Percentiles rank a stretch among this genome's conserved stretches.
Conservation (phyloP, 345 rosid species). For the Gossypium ekmanianum region DNA sequence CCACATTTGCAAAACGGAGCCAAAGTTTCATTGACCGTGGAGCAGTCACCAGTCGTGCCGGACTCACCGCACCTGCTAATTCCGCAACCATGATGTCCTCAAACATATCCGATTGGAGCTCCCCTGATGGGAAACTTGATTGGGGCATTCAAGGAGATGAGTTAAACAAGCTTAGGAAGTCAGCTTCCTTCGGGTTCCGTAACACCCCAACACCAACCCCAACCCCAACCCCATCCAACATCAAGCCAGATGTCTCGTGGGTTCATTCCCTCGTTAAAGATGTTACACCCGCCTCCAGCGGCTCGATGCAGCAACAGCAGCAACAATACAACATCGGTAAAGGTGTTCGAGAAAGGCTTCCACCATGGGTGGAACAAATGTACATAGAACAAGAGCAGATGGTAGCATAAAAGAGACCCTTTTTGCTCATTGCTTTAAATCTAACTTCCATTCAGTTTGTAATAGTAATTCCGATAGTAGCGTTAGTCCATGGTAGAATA, state of each 20-base stretch:
- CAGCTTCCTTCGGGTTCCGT: conserved; percentile 72
- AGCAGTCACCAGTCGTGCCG: conserved; percentile 32
- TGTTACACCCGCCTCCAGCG: conserved; percentile 38
- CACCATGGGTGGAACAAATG: conserved; percentile 85
- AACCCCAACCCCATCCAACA: conserved; percentile 22
- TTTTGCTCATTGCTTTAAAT: conserved; percentile 7
- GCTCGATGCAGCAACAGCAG: conserved; percentile 26
- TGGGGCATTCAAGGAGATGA: conserved; percentile 92
- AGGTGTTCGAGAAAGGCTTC: conserved; percentile 38
- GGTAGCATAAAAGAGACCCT: conserved; percentile 54
- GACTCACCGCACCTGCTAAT: conserved; percentile 44
- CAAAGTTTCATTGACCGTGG: conserved; percentile 86
- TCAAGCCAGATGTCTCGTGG: conserved; percentile 91
- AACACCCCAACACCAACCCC: conserved; percentile 31
- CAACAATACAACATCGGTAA: conserved; percentile 34
- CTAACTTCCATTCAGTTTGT: conserved; percentile 28
- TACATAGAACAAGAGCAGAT: conserved; percentile 89
- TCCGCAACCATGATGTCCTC: conserved; percentile 47
- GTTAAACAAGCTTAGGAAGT: conserved; percentile 74
- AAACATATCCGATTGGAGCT: conserved; percentile 65
- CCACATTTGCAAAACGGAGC: conserved; percentile 84
- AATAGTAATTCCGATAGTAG: conserved; percentile 14
- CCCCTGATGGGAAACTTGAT: conserved; percentile 74
- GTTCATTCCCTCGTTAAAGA: conserved; percentile 83
- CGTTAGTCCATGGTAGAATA: conserved; percentile 7